phyloP scores from a whole-genome alignment of 1,284 basidiomycete genomes.

The Jaminaea rosea region DNA sequence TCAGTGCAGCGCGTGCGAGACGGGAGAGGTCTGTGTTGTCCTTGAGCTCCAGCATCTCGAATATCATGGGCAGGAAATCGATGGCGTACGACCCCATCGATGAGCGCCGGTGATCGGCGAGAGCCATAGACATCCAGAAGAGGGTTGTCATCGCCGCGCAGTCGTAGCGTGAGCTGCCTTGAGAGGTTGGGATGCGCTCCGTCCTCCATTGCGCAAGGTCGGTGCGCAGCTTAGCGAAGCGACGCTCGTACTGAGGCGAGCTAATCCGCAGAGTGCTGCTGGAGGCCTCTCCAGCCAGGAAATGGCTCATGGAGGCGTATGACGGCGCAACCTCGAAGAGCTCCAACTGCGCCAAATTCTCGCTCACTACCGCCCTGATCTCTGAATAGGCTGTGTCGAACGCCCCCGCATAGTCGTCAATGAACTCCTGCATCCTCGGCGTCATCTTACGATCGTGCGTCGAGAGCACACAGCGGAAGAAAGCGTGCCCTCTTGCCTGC shows the following conservation, averaged over 20 bases:
- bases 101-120: conserved; percentile 41
- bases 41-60: conserved; percentile 41
- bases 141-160: conserved; percentile 32
- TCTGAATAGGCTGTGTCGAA: conserved; percentile 46
- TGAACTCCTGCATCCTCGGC: conserved; percentile 27
- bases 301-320: conserved; percentile 61
- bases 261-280: not conserved
- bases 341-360: conserved; percentile 47
- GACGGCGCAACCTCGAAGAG: conserved; percentile 57
- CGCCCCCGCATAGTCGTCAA: conserved; percentile 32
- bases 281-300: conserved; percentile 51
- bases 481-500: conserved; percentile 54
- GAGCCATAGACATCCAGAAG: conserved; percentile 39
- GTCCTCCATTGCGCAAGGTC: conserved; percentile 40
- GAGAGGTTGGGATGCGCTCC: conserved; percentile 46
- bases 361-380: conserved; percentile 48
- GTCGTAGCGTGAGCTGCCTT: conserved; percentile 46
- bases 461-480: conserved; percentile 23
- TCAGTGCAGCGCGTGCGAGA: conserved; percentile 30
- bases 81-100: conserved; percentile 33
- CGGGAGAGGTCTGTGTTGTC: conserved; percentile 40
- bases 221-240: conserved; percentile 52
- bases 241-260: conserved; percentile 44
- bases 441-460: conserved; percentile 23
- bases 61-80: conserved; percentile 39